Percentiles rank a stretch among this genome's conserved stretches.
phyloP scores from a whole-genome alignment of 2,329 filamentous ascomycete species.

The Penicillium sp. region DNA sequence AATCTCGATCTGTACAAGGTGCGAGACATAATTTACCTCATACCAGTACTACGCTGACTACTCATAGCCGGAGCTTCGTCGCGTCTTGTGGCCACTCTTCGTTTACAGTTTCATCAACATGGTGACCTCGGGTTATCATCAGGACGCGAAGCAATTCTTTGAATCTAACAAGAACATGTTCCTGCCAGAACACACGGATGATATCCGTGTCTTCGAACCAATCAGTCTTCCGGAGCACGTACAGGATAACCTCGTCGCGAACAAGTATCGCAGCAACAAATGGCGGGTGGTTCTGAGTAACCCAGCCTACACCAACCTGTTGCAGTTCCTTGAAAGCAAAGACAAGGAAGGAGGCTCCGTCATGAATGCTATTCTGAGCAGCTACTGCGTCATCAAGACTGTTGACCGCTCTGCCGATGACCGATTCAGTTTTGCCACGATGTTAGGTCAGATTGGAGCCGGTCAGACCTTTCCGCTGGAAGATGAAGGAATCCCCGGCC shows the following conservation, averaged over 20 bases:
- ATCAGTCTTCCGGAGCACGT: slow-evolving; percentile 74
- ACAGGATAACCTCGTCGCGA: slow-evolving; percentile 67
- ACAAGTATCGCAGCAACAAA: slow-evolving; percentile 76
- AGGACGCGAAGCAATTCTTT: slow-evolving; percentile 70
- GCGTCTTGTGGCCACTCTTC: slow-evolving; percentile 87
- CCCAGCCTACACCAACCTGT: slow-evolving; percentile 72
- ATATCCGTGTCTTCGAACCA: slow-evolving; percentile 67
- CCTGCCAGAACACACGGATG: slow-evolving; percentile 70
- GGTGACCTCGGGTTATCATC: slow-evolving; percentile 62
- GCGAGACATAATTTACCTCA: slow-evolving; percentile 16
- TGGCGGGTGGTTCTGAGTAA: slow-evolving; percentile 87
- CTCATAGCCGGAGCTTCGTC: slow-evolving; percentile 70
- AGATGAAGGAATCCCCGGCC: slow-evolving; percentile 64
- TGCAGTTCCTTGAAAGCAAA: slow-evolving; percentile 86
- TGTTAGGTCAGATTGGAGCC: slow-evolving; percentile 51
- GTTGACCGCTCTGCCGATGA: slow-evolving; percentile 55
- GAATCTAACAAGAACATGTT: slow-evolving; percentile 63
- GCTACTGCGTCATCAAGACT: slow-evolving; percentile 54
- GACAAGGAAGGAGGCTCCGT: slow-evolving; percentile 71
- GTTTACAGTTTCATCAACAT: slow-evolving; percentile 87
- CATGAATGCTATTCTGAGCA: slow-evolving; percentile 66
- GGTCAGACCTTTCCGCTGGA: slow-evolving; percentile 56
- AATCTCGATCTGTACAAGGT: slow-evolving; percentile 92
- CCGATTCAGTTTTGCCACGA: slow-evolving; percentile 53
- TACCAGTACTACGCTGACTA: slow-evolving; percentile 2